Conservation (phyloP, 192 early-diverging fungal species). For the Podila epicladia region DNA sequence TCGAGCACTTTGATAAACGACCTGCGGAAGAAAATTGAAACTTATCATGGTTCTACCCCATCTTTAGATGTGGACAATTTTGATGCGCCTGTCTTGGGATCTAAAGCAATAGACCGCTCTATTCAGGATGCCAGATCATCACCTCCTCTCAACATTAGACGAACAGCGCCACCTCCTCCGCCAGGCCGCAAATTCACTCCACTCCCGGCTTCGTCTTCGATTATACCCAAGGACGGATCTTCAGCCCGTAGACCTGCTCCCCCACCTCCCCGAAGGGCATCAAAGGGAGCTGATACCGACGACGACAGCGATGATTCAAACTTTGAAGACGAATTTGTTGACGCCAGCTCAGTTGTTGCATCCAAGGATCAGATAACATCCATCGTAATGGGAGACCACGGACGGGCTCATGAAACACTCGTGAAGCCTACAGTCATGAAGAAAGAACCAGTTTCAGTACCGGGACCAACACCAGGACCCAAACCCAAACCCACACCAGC, state of each 20-base stretch:
- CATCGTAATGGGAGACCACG: background rate
- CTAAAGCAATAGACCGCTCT: background rate
- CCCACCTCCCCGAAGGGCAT: constrained; percentile 21
- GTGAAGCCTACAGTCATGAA: constrained; percentile 27
- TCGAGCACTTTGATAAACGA: too few relatives aligned
- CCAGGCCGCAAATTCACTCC: constrained; percentile 9
- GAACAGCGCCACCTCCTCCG: constrained; percentile 28
- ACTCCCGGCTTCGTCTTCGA: constrained; percentile 18
- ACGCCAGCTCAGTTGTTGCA: background rate
- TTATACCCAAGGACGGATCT: constrained; percentile 10
- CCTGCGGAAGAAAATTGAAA: background rate
- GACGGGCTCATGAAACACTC: constrained; percentile 2
- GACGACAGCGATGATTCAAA: constrained; percentile 28
- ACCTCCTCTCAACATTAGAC: background rate
- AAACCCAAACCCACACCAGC: background rate
- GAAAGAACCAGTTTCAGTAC: constrained; percentile 9
- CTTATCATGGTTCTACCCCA: background rate
- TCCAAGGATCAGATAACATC: background rate
- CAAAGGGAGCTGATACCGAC: constrained; percentile 4
- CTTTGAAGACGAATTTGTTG: constrained; percentile 11
- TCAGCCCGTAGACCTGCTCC: constrained; percentile 22
- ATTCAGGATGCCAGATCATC: background rate
- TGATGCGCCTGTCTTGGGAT: background rate
- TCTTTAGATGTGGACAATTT: background rate
- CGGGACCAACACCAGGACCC: background rate